phyloP scores from a whole-genome alignment of 495 filamentous ascomycete species.

The Cercophora newfieldiana region DNA sequence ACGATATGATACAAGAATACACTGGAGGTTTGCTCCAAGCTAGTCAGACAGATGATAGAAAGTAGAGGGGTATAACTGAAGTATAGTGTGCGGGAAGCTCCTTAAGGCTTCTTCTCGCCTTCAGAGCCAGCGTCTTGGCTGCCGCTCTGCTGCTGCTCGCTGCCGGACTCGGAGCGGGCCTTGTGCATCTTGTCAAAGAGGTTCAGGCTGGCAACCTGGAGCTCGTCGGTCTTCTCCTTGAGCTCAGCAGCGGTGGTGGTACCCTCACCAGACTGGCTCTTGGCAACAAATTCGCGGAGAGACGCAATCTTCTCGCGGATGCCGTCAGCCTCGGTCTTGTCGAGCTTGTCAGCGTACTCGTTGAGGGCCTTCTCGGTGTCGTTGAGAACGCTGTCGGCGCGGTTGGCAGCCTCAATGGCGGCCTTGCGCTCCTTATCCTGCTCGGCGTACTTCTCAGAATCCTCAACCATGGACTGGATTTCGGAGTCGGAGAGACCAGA shows the following conservation, averaged over 20 bases:
- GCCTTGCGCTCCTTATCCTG: conserved; percentile 95
- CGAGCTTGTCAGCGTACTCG: conserved; percentile 91
- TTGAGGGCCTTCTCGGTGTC: conserved; percentile 98
- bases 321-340: conserved; percentile 91
- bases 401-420: conserved; percentile 93
- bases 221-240: conserved; percentile 97
- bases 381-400: conserved; percentile 91
- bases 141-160: conserved; percentile 45
- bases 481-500: conserved; percentile 94
- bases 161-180: conserved; percentile 69
- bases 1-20: conserved; percentile 50
- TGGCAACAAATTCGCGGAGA: conserved; percentile 87
- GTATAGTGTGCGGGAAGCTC: conserved; percentile 3
- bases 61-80: conserved; percentile 31
- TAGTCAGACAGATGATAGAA: conserved; percentile 37
- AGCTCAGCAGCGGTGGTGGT: conserved; percentile 81
- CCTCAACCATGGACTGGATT: conserved; percentile 95
- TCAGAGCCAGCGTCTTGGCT: conserved; percentile 52
- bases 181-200: conserved; percentile 99
- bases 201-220: conserved; percentile 92
- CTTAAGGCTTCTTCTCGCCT: conserved; percentile 75
- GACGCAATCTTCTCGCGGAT: conserved; percentile 91
- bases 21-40: conserved; percentile 36
- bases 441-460: conserved; percentile 95
- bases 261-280: conserved; percentile 92